Base-by-base conservation (phyloP, 495 filamentous ascomycete genomes). In the Penicillium ucsense region DNA sequence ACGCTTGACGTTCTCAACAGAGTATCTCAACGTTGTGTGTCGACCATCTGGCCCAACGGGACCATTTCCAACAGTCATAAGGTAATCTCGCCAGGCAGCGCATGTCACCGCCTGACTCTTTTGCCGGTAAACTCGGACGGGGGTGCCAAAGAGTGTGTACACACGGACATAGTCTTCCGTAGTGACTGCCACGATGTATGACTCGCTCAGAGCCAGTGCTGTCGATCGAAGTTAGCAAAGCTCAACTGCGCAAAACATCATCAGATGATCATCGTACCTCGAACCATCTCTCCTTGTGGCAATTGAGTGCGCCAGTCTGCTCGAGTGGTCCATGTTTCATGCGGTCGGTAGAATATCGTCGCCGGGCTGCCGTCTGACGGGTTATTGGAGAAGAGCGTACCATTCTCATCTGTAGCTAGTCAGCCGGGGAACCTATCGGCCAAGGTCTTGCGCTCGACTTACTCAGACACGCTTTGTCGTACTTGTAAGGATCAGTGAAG, bases 41-140 rank as follows among this genome's bases (percentile, higher is more conserved):
- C 70, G 76, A 36, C 94, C 92, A 57, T 90, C 83, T 7, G 81
- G 77, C 12, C 80, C 81, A 40, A 95, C 76, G 0, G 94, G 79
- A 0, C 92, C 92, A 56, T 97, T 98, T 20, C 91, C 90, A 55
- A 98, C 79, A 0, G 89, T 94, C 55, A 96, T 77, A 8, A 97
- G 80, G 62, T 96, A 97, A 69, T 98, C 89, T 49, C 85, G 72
- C 86, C 86, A 98, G 49, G 86, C 86, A 3, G 87, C 86, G 56
- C 94, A 97, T 1, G 88, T 89, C 10, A 98, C 89, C 5, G 89
- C 85, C 4, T 90, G 89, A 64, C 84, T 86, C 68, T 97, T 97
- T 49, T 92, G 89, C 31, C 94, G 71, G 61, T 94, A 94, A 3
- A 98, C 80, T 38, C 86, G 79, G 42, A 88, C 84, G 0, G 92